These are phyloP conservation scores for Cyphellophora attinorum DNA, from an alignment of 2,329 filamentous ascomycete genomes.

Conservation along the genomic window DNA sequence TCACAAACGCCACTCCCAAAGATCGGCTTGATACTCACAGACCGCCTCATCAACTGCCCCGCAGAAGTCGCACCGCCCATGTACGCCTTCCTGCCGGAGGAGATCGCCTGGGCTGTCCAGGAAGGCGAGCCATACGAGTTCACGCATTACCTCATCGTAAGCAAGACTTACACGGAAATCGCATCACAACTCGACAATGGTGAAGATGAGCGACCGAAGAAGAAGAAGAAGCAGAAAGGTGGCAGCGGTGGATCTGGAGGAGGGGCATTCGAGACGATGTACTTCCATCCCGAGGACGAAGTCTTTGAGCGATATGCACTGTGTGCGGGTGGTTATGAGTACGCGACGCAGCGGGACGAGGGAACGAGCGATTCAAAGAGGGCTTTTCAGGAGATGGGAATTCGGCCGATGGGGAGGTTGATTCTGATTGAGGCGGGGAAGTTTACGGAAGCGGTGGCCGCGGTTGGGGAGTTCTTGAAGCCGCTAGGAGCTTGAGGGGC, in stretches of 20 bases:
- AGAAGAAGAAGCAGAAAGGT: constrained; percentile 40
- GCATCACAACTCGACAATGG: constrained; percentile 68
- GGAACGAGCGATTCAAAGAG: constrained; percentile 81
- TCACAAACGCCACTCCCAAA: constrained; percentile 44
- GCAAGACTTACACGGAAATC: constrained; percentile 86
- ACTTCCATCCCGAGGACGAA: constrained; percentile 96
- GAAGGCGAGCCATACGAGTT: constrained; percentile 90
- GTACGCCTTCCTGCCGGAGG: constrained; percentile 88
- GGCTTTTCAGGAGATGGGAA: constrained; percentile 86
- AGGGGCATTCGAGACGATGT: constrained; percentile 55
- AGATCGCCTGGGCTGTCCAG: constrained; percentile 78
- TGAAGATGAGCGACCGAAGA: constrained; percentile 52
- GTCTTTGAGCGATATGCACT: constrained; percentile 67
- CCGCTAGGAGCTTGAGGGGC: no score
- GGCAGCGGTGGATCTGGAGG: constrained; percentile 41
- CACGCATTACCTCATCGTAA: constrained; percentile 83
- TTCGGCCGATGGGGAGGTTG: constrained; percentile 74
- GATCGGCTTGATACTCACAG: constrained; percentile 79
- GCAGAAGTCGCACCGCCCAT: constrained; percentile 83
- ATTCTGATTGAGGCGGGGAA: constrained; percentile 74
- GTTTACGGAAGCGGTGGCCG: constrained; percentile 67
- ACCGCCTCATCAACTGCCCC: constrained; percentile 95
- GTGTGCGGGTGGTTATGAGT: constrained; percentile 62
- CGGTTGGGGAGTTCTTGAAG: constrained; percentile 63
- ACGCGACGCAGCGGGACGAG: constrained; percentile 68